A percentile compares a stretch with the other conserved stretches of the same genome.
These are phyloP conservation scores for Lactifluus rugatus DNA, from an alignment of 768 basidiomycete genomes.

Conservation along the genomic window DNA sequence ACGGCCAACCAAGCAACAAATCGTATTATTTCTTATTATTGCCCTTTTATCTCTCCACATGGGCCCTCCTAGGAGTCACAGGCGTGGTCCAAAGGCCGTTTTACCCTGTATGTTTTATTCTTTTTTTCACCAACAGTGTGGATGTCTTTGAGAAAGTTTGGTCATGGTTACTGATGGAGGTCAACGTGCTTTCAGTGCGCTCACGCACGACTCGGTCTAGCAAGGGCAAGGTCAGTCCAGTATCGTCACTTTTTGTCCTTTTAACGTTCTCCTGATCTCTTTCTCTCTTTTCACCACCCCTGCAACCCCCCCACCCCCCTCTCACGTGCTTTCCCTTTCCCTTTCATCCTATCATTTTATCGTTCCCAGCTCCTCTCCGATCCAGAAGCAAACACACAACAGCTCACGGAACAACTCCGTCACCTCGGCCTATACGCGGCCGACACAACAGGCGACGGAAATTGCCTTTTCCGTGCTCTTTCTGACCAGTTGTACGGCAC, in stretches of 20 bases:
- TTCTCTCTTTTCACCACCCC: not conserved
- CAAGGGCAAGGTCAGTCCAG: constrained; percentile 42
- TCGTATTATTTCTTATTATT: constrained; percentile 10
- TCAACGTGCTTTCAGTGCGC: constrained; percentile 34
- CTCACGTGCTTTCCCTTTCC: constrained; percentile 12
- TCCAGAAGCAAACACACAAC: constrained; percentile 54
- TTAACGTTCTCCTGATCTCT: not conserved
- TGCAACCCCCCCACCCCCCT: not conserved
- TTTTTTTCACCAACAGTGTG: no score
- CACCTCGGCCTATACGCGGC: constrained; percentile 81
- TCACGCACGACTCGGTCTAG: constrained; percentile 49
- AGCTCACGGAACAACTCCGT: constrained; percentile 63
- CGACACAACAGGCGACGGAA: constrained; percentile 79
- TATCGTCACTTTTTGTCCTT: not conserved
- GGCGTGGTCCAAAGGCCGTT: constrained; percentile 13
- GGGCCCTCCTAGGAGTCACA: constrained; percentile 17
- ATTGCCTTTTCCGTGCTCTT: constrained; percentile 87
- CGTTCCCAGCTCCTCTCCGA: constrained; percentile 36
- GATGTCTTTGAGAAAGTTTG: not conserved
- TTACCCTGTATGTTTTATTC: constrained; percentile 15
- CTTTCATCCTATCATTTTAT: not conserved
- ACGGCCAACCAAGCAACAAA: constrained; percentile 9
- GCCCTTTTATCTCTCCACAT: constrained; percentile 4
- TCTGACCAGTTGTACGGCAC: constrained; percentile 82
- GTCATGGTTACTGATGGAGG: constrained; percentile 20